These are phyloP conservation scores for Xylariaceae sp. DNA, from an alignment of 2,329 filamentous ascomycete species.

Conservation along the genomic window DNA sequence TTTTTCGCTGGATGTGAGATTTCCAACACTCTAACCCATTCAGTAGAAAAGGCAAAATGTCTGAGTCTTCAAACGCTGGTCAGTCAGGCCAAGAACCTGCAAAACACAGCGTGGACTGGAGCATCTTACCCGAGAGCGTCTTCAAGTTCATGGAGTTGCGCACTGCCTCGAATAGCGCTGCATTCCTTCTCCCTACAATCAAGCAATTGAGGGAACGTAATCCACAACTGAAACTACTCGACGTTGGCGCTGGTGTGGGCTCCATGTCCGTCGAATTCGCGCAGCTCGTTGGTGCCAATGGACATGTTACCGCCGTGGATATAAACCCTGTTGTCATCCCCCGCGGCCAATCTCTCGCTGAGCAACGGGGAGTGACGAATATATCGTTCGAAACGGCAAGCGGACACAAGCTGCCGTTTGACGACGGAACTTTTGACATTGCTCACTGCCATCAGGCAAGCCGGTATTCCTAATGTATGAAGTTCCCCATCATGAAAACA, in stretches of 20 bases:
- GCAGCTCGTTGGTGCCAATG: slow-evolving; percentile 42
- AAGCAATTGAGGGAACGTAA: slow-evolving; percentile 6
- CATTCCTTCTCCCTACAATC: slow-evolving; percentile 44
- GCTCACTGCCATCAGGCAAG: slow-evolving; percentile 40
- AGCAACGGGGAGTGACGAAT: slow-evolving; percentile 8
- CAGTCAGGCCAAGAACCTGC: no score
- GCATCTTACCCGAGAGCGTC: slow-evolving; percentile 15
- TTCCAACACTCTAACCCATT: no score
- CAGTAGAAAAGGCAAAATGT: no score
- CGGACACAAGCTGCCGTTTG: slow-evolving; percentile 43
- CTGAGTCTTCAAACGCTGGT: no score
- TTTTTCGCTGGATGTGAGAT: no score
- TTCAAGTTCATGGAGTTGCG: slow-evolving; percentile 24
- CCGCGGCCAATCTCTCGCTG: background rate
- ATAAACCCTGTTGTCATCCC: slow-evolving; percentile 11
- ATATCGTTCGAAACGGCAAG: slow-evolving; percentile 39
- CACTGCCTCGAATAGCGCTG: slow-evolving; percentile 29
- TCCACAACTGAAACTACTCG: slow-evolving; percentile 45
- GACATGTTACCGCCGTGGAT: slow-evolving; percentile 46
- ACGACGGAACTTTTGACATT: slow-evolving; percentile 39
- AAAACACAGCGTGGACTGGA: no score
- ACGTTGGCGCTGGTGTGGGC: slow-evolving; percentile 51
- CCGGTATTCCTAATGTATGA: no score
- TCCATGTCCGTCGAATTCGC: slow-evolving; percentile 50
- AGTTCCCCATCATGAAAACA: no score